Evolutionary conservation across 345 rosid genomes (phyloP).

Genomic region (Rhodamnia rubescens): DNA sequence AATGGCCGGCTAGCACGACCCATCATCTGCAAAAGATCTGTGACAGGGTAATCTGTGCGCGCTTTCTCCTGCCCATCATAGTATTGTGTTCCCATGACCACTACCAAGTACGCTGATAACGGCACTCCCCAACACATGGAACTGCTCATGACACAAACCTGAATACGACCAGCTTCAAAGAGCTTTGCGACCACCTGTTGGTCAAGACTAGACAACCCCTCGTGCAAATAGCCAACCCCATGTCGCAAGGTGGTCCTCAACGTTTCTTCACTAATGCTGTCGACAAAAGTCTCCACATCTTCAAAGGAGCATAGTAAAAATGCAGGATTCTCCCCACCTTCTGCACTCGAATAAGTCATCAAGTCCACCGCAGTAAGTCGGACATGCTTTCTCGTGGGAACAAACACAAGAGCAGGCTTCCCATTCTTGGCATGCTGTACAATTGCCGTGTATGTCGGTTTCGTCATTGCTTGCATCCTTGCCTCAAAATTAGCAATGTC

Average conservation of each 20-base stretch:
- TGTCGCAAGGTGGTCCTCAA: slow-evolving; percentile 51
- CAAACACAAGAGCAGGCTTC: slow-evolving; percentile 83
- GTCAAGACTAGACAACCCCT: slow-evolving; percentile 72
- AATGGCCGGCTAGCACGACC: slow-evolving; percentile 89
- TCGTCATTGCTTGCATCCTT: slow-evolving; percentile 95
- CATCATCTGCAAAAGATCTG: slow-evolving; percentile 95
- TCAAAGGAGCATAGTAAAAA: slow-evolving; percentile 40
- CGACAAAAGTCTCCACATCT: slow-evolving; percentile 52
- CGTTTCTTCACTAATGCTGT: slow-evolving; percentile 49
- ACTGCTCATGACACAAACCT: slow-evolving; percentile 92
- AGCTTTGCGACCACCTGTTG: slow-evolving; percentile 72
- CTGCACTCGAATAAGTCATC: slow-evolving; percentile 71
- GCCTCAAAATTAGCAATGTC: slow-evolving; percentile 87
- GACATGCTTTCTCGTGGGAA: slow-evolving; percentile 87
- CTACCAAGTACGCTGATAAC: slow-evolving; percentile 69
- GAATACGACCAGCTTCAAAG: slow-evolving; percentile 84
- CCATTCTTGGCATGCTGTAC: slow-evolving; percentile 66
- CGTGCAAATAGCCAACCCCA: slow-evolving; percentile 90
- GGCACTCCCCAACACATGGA: slow-evolving; percentile 85
- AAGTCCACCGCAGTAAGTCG: slow-evolving; percentile 81
- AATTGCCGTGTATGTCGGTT: slow-evolving; percentile 75
- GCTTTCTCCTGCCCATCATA: slow-evolving; percentile 82
- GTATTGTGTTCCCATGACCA: slow-evolving; percentile 95
- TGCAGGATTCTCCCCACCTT: slow-evolving; percentile 37
- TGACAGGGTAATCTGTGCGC: slow-evolving; percentile 73